These are phyloP conservation scores for Globisporangium parvum DNA, from an alignment of 352 stramenopile species.

Conservation along the genomic window DNA sequence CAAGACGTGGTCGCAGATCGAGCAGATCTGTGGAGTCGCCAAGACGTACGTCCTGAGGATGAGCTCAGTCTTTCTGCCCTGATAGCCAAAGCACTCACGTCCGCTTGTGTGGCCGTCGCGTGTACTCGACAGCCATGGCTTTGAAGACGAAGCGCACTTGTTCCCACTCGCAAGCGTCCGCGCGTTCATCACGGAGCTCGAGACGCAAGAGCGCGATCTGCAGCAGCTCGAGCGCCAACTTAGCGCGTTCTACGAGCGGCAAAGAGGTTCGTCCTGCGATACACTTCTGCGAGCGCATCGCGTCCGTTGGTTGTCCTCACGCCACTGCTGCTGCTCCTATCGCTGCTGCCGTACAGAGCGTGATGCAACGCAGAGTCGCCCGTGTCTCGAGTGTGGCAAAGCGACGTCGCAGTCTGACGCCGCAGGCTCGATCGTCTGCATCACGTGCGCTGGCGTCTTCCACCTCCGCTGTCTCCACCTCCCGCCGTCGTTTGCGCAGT, in stretches of 20 bases:
- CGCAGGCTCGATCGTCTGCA: constrained; percentile 39
- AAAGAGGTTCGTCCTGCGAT: constrained; percentile 1
- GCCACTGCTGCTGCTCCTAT: neutral
- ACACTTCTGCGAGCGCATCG: neutral
- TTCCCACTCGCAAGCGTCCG: constrained; percentile 44
- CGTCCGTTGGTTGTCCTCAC: neutral
- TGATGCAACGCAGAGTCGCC: constrained; percentile 1
- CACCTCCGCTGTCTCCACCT: constrained; percentile 53
- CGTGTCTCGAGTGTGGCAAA: constrained; percentile 35
- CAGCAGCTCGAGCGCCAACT: constrained; percentile 23
- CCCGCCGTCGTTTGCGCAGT: constrained; percentile 51
- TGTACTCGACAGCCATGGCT: constrained; percentile 25
- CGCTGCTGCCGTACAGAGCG: too few relatives aligned
- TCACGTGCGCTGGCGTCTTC: constrained; percentile 33
- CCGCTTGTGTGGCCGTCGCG: neutral
- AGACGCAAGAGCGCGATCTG: constrained; percentile 27
- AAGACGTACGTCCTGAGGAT: constrained; percentile 26
- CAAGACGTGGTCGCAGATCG: constrained; percentile 23
- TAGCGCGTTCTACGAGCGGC: constrained; percentile 5
- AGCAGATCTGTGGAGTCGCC: constrained; percentile 37
- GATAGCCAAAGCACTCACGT: neutral
- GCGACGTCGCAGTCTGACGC: constrained; percentile 25
- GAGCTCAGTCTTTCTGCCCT: neutral
- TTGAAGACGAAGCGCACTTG: constrained; percentile 66
- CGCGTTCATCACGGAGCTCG: constrained; percentile 24